Conservation (phyloP, 495 filamentous ascomycete species). For the Letharia columbiana region DNA sequence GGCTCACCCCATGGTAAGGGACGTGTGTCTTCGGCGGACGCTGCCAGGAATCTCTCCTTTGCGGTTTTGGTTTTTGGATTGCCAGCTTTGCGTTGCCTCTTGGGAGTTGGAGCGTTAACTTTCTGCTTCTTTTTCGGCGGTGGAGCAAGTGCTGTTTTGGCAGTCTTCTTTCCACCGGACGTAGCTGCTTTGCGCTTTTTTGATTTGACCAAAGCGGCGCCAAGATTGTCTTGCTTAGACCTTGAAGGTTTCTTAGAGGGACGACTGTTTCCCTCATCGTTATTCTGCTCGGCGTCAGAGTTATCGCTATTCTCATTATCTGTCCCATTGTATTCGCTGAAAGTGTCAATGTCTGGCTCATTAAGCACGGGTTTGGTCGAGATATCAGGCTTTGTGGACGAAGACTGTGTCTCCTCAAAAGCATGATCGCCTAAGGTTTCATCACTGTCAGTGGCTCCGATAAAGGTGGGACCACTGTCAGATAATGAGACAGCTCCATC, state of each 20-base stretch:
- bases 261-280: background rate
- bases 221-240: background rate
- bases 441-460: background rate
- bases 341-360: background rate
- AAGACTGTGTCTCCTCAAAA: background rate
- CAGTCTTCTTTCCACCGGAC: background rate
- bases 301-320: background rate
- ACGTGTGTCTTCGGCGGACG: constrained; percentile 11
- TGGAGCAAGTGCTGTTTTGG: background rate
- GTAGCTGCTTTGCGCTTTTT: background rate
- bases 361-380: background rate
- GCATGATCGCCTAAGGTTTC: background rate
- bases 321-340: background rate
- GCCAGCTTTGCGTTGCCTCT: background rate
- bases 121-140: constrained; percentile 1
- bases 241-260: background rate
- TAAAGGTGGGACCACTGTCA: background rate
- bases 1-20: constrained; percentile 37
- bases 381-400: background rate
- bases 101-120: background rate
- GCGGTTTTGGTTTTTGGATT: background rate
- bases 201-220: background rate
- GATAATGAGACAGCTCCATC: background rate
- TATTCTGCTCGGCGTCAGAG: background rate
- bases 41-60: background rate